Base-by-base conservation (phyloP, 305 asterid species). In the Solanum hybrid region DNA sequence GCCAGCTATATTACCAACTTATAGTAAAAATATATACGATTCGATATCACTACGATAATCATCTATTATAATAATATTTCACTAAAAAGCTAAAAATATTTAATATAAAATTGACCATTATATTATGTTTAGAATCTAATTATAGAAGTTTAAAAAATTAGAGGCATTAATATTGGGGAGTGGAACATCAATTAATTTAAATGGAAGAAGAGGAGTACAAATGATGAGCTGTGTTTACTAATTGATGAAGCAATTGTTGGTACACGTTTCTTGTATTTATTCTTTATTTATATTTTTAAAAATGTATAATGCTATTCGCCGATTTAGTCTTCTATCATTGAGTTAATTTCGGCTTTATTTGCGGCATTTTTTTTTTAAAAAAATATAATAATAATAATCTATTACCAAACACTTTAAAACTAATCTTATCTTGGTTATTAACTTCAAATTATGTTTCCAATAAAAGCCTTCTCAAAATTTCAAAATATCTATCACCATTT, bases 321-420 rank as follows among this genome's bases (percentile, higher is more conserved):
- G 67, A 16, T 51, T 39, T 39, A 31, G 67, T 79, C 61, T n/a
- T 78, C 86, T 11, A 36, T 79, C 61, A n/a, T 26, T 22, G 86
- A 81, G 86, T 81, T 81, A 81, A 39, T 81, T 81, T 81, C 86
- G 86, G 86, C 86, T 81, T 80, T 39, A 81, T 26, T 81, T 81
- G 69, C 86, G 86, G 64, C 67, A 33, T 61, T 20, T 31, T n/a
- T n/a, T n/a, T n/a, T n/a, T n/a, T n/a, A n/a, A n/a, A n/a, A n/a
- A n/a, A n/a, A n/a, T n/a, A n/a, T n/a, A n/a, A n/a, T 13, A 42
- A 13, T 46, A 42, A 1, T 46, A 46, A 46, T 46, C 9, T 51
- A 16, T 16, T 51, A 51, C n/a, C 67, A 57, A 57, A 57, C 24
- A 18, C 69, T 57, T 57, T 2, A 57, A 57, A 57, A 18, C 24